Base-by-base conservation (phyloP, 768 basidiomycete species). In the Lactarius vividus region DNA sequence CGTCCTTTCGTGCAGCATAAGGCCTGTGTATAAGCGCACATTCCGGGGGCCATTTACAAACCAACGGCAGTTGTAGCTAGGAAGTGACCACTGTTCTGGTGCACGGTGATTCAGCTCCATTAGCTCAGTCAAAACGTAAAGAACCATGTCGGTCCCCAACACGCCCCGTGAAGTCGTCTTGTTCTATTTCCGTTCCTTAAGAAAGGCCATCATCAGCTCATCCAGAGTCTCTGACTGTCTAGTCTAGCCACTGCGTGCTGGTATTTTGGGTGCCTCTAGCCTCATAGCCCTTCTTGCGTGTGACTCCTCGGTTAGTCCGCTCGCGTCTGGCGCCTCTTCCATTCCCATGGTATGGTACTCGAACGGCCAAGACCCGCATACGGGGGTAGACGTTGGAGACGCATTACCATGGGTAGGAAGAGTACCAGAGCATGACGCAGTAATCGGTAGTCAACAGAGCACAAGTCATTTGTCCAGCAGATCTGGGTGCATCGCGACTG, bases 331-430 rank as follows among this genome's bases (percentile, higher is more conserved):
- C 74, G 74, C 71, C 72, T 76, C 80, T 80, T 80, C 80, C 79
- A 80, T 80, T 80, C 80, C 76, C 80, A 80, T 80, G 79, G 80
- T 81, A 80, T 75, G 78, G 57, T 77, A 75, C 72, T 73, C 72
- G 42, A 71, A 69, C 64, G 40, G 16, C 54, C 46, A 53, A 57
- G 26, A 28, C 61, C 63, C 58, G 54, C 44, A 59, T 61, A 60
- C 61, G 54, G 59, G 39, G 64, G 31, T 23, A 35, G 67, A 42
- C 56, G 31, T 65, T 29, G 37, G 59, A 59, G 68, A 69, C 61
- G 55, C 67, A 35, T 59, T 70, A 70, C 75, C 73, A 75, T 68
- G 70, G 72, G 73, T 70, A 70, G 74, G 75, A 73, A 75, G 75
- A 70, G 60, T 57, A 63, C 68, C 74, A 74, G 74, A 68, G 57